A percentile compares a stretch with the other conserved stretches of the same genome.
Evolutionary conservation across 2,329 filamentous ascomycete species (phyloP).

Genomic region (Alternaria sp.): DNA sequence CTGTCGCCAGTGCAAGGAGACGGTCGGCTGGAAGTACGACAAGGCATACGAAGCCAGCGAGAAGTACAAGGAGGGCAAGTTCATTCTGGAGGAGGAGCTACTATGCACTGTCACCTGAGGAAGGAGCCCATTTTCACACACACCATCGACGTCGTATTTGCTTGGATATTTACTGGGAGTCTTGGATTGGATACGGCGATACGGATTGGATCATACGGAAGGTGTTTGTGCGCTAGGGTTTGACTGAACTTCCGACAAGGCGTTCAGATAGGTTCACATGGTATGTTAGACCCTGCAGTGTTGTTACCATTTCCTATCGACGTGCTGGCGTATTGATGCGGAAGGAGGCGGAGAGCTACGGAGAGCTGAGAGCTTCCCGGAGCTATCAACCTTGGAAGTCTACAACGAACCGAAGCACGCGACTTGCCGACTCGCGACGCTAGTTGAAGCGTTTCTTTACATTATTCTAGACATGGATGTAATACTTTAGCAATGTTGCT

Average conservation of each 20-base stretch:
- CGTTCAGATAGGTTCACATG: conserved; percentile 10
- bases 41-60: conserved; percentile 91
- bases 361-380: conserved; percentile 1
- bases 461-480: background rate
- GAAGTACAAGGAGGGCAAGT: conserved; percentile 99
- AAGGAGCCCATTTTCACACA: conserved; percentile 3
- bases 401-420: conserved; percentile 6
- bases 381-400: background rate
- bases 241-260: conserved; percentile 13
- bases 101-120: conserved; percentile 74
- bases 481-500: background rate
- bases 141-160: conserved; percentile 10
- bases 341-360: conserved; percentile 12
- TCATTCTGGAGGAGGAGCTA: conserved; percentile 91
- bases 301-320: conserved; percentile 1
- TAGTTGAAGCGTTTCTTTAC: background rate
- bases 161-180: conserved; percentile 41
- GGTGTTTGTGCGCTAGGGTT: conserved; percentile 17
- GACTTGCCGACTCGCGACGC: conserved; percentile 1
- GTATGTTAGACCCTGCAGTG: conserved; percentile 11
- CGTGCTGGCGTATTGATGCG: conserved; percentile 1
- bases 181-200: conserved; percentile 17
- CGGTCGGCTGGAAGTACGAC: conserved; percentile 98
- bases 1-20: conserved; percentile 89
- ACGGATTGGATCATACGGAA: conserved; percentile 8